These are phyloP conservation scores for Volvariella surrecta DNA, from an alignment of 1,284 basidiomycete genomes.

Conservation along the genomic window DNA sequence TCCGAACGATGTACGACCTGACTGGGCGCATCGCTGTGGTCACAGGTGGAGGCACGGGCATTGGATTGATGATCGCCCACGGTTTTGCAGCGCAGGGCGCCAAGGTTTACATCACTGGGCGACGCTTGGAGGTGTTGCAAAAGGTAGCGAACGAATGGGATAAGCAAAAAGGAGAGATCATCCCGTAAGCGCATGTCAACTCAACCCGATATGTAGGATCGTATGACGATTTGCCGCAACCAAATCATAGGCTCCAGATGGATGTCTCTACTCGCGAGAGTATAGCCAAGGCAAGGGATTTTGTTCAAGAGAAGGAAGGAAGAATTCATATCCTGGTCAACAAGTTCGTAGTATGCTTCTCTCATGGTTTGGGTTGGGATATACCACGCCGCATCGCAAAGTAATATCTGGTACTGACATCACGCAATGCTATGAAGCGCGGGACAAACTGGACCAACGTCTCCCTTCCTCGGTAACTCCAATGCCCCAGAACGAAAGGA, in stretches of 20 bases:
- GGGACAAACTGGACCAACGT: slow-evolving; percentile 58
- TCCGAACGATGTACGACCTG: slow-evolving; percentile 46
- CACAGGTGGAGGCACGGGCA: slow-evolving; percentile 77
- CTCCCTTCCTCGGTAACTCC: slow-evolving; percentile 47
- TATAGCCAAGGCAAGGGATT: slow-evolving; percentile 44
- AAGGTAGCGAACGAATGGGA: slow-evolving; percentile 42
- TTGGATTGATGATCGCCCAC: slow-evolving; percentile 67
- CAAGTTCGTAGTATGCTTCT: slow-evolving; percentile 45
- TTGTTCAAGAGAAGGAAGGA: slow-evolving; percentile 53
- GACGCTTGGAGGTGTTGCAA: slow-evolving; percentile 56
- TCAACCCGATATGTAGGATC: slow-evolving; percentile 7
- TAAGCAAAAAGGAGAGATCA: slow-evolving; percentile 35
- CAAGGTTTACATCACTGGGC: slow-evolving; percentile 73
- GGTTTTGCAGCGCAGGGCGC: slow-evolving; percentile 74
- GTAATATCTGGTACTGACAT: background rate
- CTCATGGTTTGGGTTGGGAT: background rate
- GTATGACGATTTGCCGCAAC: background rate
- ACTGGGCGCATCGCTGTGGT: slow-evolving; percentile 60
- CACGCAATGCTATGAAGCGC: slow-evolving; percentile 35
- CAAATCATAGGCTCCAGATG: slow-evolving; percentile 45
- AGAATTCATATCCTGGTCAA: slow-evolving; percentile 74
- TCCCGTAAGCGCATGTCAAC: slow-evolving; percentile 39
- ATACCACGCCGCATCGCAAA: background rate
- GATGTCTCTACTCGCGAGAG: slow-evolving; percentile 66
- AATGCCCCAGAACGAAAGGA: slow-evolving; percentile 49